Evolutionary conservation across 495 filamentous ascomycete genomes (phyloP).

Genomic region (Penicillium pancosmium): DNA sequence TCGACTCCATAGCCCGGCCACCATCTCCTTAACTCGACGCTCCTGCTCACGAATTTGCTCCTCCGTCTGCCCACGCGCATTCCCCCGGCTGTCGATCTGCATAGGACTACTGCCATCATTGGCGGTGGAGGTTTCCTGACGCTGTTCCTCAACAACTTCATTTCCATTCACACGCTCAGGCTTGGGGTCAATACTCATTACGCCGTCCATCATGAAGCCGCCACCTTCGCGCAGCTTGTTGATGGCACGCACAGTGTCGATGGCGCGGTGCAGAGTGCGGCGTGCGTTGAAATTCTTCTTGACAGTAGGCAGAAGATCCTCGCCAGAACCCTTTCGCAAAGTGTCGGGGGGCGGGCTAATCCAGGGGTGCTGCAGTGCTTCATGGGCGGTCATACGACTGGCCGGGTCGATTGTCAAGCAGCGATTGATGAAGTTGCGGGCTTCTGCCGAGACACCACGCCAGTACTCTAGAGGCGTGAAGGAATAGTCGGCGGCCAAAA

Average conservation of each 20-base stretch:
- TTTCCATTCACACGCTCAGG: conserved; percentile 52
- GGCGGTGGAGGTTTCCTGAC: conserved; percentile 9
- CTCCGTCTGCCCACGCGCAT: conserved; percentile 66
- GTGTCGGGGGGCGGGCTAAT: conserved; percentile 61
- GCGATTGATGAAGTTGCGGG: conserved; percentile 84
- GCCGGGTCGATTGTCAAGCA: conserved; percentile 89
- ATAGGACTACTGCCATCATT: conserved; percentile 25
- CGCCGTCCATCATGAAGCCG: conserved; percentile 79
- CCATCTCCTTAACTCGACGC: conserved; percentile 60
- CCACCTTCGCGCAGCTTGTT: conserved; percentile 92
- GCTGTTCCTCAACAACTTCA: conserved; percentile 42
- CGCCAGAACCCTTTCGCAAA: conserved; percentile 46
- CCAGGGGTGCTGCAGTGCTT: conserved; percentile 88
- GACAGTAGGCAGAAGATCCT: conserved; percentile 86
- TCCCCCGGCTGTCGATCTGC: conserved; percentile 59
- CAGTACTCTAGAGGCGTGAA: conserved; percentile 98
- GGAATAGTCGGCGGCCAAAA: conserved; percentile 91
- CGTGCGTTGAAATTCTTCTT: conserved; percentile 99
- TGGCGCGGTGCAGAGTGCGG: conserved; percentile 90
- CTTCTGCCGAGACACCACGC: conserved; percentile 84
- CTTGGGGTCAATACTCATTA: conserved; percentile 65
- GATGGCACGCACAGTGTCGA: conserved; percentile 97
- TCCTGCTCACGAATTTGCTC: conserved; percentile 66
- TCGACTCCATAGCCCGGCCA: conserved; percentile 60
- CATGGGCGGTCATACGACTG: conserved; percentile 89